Conservation (phyloP, 305 asterid species). For the Salvia sclarea region DNA sequence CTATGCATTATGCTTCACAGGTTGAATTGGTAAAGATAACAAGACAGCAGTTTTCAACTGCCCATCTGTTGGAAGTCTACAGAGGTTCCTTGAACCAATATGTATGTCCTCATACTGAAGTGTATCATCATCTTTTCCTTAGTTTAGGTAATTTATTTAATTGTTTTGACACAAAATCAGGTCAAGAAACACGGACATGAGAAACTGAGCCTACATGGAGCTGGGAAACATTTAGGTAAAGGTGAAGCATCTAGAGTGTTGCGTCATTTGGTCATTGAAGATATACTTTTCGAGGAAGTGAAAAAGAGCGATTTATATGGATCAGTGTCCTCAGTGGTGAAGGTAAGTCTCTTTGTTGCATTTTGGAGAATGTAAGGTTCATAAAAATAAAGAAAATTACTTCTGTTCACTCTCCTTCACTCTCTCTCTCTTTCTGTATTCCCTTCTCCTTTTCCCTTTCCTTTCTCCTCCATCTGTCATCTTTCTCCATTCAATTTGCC, state of each 20-base stretch:
- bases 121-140: slow-evolving; percentile 30
- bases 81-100: slow-evolving; percentile 92
- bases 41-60: slow-evolving; percentile 76
- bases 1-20: slow-evolving; percentile 45
- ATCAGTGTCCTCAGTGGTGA: slow-evolving; percentile 79
- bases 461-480: slow-evolving; percentile 8
- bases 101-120: slow-evolving; percentile 56
- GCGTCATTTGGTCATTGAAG: slow-evolving; percentile 88
- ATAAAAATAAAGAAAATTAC: background rate
- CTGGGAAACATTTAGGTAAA: slow-evolving; percentile 86
- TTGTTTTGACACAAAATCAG: slow-evolving; percentile 43
- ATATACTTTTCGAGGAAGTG: slow-evolving; percentile 81
- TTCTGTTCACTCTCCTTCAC: no score
- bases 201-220: slow-evolving; percentile 78
- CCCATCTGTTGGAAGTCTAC: slow-evolving; percentile 95
- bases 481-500: slow-evolving; percentile 14
- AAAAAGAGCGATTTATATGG: slow-evolving; percentile 86
- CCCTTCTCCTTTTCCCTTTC: background rate
- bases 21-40: slow-evolving; percentile 83
- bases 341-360: slow-evolving; percentile 48
- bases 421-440: background rate
- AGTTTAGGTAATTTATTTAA: slow-evolving; percentile 32
- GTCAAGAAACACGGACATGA: slow-evolving; percentile 94
- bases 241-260: slow-evolving; percentile 92
- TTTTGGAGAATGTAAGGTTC: slow-evolving; percentile 16